These are phyloP conservation scores for Pseudogymnoascus verrucosus DNA, from an alignment of 2,329 filamentous ascomycete species.

Conservation along the genomic window DNA sequence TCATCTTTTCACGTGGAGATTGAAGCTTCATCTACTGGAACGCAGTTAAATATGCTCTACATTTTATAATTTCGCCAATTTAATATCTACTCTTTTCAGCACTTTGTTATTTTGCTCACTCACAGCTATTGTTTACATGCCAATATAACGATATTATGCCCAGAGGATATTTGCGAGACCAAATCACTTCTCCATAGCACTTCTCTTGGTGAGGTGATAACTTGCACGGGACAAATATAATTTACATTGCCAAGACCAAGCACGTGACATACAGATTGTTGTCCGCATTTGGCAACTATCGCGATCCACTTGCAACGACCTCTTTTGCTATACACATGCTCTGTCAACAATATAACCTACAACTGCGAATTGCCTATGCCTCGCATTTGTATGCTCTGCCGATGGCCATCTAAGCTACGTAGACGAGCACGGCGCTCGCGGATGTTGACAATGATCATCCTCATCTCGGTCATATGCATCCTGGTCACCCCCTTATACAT, in stretches of 20 bases:
- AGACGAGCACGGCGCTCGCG: background rate
- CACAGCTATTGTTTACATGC: background rate
- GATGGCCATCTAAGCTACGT: conserved; percentile 4
- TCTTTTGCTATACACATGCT: background rate
- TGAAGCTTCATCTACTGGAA: no score
- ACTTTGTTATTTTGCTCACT: background rate
- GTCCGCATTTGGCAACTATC: background rate
- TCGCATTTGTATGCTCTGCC: conserved; percentile 4
- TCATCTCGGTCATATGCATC: background rate
- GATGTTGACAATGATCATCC: conserved; percentile 3
- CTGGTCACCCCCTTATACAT: conserved; percentile 39
- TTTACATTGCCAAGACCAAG: background rate
- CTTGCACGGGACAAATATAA: background rate
- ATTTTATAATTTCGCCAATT: background rate
- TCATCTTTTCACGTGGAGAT: background rate
- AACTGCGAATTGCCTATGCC: conserved; percentile 4
- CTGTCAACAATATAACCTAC: background rate
- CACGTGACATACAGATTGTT: background rate
- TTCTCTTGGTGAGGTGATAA: background rate
- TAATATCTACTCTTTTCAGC: background rate
- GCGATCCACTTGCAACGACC: background rate
- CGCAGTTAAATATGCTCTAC: no score
- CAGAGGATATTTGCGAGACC: background rate
- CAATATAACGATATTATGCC: background rate
- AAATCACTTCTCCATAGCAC: background rate